Percentiles rank a stretch among this genome's conserved stretches.
These are phyloP conservation scores for Cutaneotrichosporon curvatum DNA, from an alignment of 1,284 basidiomycete species.

Conservation along the genomic window DNA sequence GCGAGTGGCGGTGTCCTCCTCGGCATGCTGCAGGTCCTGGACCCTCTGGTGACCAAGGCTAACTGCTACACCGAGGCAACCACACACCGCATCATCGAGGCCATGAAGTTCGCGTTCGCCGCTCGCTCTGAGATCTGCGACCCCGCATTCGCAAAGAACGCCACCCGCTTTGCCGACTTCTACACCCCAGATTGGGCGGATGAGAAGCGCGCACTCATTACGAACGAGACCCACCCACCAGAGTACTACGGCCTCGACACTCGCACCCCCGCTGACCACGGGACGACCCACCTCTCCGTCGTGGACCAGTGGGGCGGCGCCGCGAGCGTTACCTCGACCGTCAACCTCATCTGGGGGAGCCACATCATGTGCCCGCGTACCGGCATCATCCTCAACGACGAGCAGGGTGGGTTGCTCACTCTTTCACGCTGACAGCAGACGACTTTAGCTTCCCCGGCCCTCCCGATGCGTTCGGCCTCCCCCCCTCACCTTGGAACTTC, in stretches of 20 bases:
- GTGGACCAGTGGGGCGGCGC: constrained; percentile 79
- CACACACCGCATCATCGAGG: constrained; percentile 49
- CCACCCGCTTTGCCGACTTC: constrained; percentile 57
- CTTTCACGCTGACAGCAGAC: constrained; percentile 48
- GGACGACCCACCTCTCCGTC: constrained; percentile 80
- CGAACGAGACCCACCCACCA: constrained; percentile 66
- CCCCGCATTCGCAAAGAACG: constrained; percentile 52
- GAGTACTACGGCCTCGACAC: constrained; percentile 78
- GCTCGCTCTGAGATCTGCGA: constrained; percentile 69
- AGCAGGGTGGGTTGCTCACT: constrained; percentile 45
- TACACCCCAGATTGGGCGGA: constrained; percentile 64
- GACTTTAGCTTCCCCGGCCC: constrained; percentile 78
- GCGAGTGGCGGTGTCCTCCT: constrained; percentile 48
- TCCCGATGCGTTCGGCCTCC: constrained; percentile 75
- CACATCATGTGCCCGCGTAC: constrained; percentile 72
- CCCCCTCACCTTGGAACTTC: constrained; percentile 82
- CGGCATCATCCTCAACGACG: constrained; percentile 82
- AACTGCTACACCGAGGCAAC: constrained; percentile 14
- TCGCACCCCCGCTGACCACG: constrained; percentile 71
- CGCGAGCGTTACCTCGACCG: constrained; percentile 72
- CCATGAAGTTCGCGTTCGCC: constrained; percentile 50
- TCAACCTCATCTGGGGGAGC: constrained; percentile 83
- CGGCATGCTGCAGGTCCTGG: constrained; percentile 41
- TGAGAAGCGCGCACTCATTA: constrained; percentile 49
- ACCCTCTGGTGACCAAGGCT: constrained; percentile 13